Percentiles rank a stretch among this genome's conserved stretches.
Evolutionary conservation across 2,329 filamentous ascomycete species (phyloP).

Genomic region (Chaetomiaceae sp.): DNA sequence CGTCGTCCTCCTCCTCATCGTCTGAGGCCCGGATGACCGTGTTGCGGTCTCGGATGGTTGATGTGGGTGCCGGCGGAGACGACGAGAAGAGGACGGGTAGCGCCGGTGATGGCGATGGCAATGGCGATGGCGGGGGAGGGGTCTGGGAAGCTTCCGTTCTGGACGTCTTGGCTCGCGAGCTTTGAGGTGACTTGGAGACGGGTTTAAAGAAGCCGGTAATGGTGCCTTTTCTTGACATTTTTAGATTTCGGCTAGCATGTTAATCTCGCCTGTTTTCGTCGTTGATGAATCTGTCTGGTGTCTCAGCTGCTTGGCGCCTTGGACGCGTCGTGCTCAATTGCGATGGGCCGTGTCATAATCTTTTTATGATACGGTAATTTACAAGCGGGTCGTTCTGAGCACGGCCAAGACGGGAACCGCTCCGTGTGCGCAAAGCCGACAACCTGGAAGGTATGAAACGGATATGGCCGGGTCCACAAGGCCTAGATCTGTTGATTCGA

Average conservation of each 20-base stretch:
- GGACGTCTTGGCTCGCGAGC: slow-evolving; percentile 7
- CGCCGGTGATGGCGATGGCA: slow-evolving; percentile 10
- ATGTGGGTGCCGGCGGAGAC: slow-evolving; percentile 25
- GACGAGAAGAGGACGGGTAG: slow-evolving; percentile 17
- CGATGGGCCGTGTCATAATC: no score
- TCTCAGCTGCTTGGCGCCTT: slow-evolving; percentile 2
- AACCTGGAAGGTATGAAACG: no score
- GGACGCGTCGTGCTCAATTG: slow-evolving; percentile 6
- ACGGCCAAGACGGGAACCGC: no score
- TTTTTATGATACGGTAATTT: no score
- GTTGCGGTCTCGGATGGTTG: slow-evolving; percentile 40
- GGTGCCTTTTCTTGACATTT: slow-evolving; percentile 30
- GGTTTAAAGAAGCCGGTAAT: slow-evolving; percentile 41
- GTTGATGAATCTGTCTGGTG: neutral
- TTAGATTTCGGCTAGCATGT: neutral
- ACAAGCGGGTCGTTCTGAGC: no score
- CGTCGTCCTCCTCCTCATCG: slow-evolving; percentile 62
- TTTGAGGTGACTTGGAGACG: slow-evolving; percentile 10
- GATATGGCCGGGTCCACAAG: no score
- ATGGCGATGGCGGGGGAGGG: slow-evolving; percentile 9
- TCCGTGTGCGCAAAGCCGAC: no score
- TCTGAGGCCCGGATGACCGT: slow-evolving; percentile 66
- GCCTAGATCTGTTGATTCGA: no score
- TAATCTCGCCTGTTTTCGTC: neutral
- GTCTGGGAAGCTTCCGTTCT: slow-evolving; percentile 2